Evolutionary conservation across 768 basidiomycete species (phyloP), one percentile per base, ranked within the genome.

Genomic region (Galerina marginata): DNA sequence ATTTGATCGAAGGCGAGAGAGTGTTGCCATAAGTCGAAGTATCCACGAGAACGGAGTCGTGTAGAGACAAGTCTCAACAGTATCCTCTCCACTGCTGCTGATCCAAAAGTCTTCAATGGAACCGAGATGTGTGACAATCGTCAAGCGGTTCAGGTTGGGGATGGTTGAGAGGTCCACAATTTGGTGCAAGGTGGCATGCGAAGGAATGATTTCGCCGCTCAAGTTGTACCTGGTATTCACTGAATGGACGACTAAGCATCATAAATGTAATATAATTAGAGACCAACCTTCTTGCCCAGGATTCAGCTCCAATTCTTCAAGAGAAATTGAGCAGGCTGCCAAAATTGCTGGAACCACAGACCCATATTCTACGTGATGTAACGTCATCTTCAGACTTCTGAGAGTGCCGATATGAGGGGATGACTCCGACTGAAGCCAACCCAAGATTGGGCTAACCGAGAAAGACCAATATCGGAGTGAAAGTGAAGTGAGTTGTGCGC

Each of bases 11-110:
- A 45, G 38, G 14, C 23, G 53, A 33, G 10, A 40, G 15, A 48
- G 46, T 25, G 20, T 48, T 43, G n/a, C 29, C 12, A 61, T 42
- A 12, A 58, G 20, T 11, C 33, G 56, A 7, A 25, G 25, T 7
- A 65, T 25, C 64, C 64, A 65, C 16, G 52, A 39, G 10, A 62
- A 44, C 10, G 60, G 60, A 5, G 58, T 49, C 0, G 55, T 15
- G n/a, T 54, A 59, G 15, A 56, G 39, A 39, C 38, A 39, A 25
- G 52, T 48, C 43, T 56, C 54, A 9, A 60, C 46, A 2, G 33
- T 33, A 5, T 62, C 64, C 46, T 60, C 50, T 0, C 58, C 61
- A 14, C 49, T 38, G 37, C 54, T 57, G 39, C 51, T 39, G 2
- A 65, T 37, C 58, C 58, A 62, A 33, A 60, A 65, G 6, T 55